Base-by-base conservation (phyloP, 768 basidiomycete species). In the Amanita phalloides region DNA sequence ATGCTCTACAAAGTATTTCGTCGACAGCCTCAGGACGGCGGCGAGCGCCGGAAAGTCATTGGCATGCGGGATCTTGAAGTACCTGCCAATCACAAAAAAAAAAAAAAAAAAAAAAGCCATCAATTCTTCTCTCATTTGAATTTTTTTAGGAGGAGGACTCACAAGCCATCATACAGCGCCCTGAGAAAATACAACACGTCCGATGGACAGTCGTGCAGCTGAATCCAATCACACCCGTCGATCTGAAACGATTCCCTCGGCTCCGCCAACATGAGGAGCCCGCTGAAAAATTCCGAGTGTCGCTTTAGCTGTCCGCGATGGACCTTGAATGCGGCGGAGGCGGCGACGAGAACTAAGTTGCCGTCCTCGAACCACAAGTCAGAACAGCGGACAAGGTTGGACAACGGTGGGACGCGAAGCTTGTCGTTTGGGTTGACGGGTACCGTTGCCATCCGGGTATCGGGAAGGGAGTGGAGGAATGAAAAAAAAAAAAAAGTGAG, bases 161-260 rank as follows among this genome's bases (percentile, higher is more conserved):
- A 88, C 86, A 88, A 60, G 45, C 86, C 87, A 54, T 90, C 86
- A 56, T 89, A 90, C 8, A 90, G 64, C 21, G 86, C 84, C 30
- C 70, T 68, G 38, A 89, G 62, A 32, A 90, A 77, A 60, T 81
- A 76, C 47, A 79, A 70, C 38, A 88, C 71, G 60, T 89, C 86
- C 6, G 77, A 74, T 0, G 84, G 79, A 48, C 71, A 68, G 56
- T 88, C 86, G 44, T 85, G 73, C 7, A 90, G 61, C 54, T 78
- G 76, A 28, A 88, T 76, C 53, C 69, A 76, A 0, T 68, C 63
- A 55, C 79, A 82, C 0, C 77, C 81, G 11, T 87, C 83, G 38
- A 83, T 64, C 2, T 74, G 61, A 11, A 72, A 72, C 51, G 71
- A 69, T 13, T 69, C 65, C 39, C 13, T 33, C 17, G 45, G 26